Evolutionary conservation across 2,329 filamentous ascomycete genomes (phyloP), one percentile per base, ranked within the genome.

Genomic region (Colletotrichum spinosum): DNA sequence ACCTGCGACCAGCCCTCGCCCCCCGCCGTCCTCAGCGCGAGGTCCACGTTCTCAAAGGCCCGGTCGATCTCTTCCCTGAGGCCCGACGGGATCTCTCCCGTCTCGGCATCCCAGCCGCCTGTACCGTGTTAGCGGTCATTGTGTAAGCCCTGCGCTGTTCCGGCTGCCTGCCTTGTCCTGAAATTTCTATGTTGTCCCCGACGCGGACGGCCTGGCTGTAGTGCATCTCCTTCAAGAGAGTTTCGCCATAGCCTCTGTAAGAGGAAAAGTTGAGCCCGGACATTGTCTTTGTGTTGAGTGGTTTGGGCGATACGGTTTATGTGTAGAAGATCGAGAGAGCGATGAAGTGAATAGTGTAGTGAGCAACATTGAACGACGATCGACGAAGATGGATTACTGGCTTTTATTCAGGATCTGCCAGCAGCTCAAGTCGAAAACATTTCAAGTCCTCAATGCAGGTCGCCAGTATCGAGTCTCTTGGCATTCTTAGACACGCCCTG

Each of bases 41-140:
- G 67, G 1, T 86, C 81, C 5, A 86, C 79, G 53, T 85, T 86
- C 1, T 69, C 70, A 69, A 86, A 86, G 0, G 82, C 79, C 65
- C 78, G 75, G 52, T 79, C 76, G 52, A 81, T 78, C 51, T 81
- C 73, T 0, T 69, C 71, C 49, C 73, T 73, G 54, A 78, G 73
- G 13, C 77, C 74, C 5, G 39, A 68, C n/a, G 69, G 34, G 45
- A 80, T 25, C 6, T 68, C 49, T 6, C 61, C 65, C 1, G 65
- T 69, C 10, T 46, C 44, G 5, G 51, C 54, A 12, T 69, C 65
- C 67, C 60, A 68, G n/a, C 33, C 60, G 38, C 55, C 64, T 60
- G 25, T n/a, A 1, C 6, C 10, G 13, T 13, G 34, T 57, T 13
- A 35, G 15, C 11, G 4, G 6, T 25, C 25, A 2, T 1, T 1